Evolutionary conservation across 345 rosid species (phyloP), one percentile per base, ranked within the genome.

Genomic region (Arabidopsis arenosa): DNA sequence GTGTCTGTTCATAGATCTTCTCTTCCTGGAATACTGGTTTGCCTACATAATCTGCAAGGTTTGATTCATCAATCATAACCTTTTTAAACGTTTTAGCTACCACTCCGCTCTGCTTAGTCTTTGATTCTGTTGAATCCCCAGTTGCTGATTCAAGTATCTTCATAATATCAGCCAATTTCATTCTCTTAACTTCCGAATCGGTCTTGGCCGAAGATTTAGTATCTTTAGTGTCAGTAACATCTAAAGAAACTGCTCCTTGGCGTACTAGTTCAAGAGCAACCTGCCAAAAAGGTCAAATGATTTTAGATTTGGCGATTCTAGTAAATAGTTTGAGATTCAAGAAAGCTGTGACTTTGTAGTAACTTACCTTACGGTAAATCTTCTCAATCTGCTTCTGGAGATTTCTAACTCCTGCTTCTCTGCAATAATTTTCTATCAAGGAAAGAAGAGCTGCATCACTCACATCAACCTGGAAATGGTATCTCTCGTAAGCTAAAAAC

Each of bases 321-420:
- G 60, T 39, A 35, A 49, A 9, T 21, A 45, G 7, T 35, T 21
- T 45, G 58, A 28, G 32, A 28, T 28, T 28, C 32, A 28, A 28
- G 28, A 37, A 49, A 49, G 11, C 14, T 63, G 9, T 32, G 41
- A 67, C 7, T 28, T 9, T 51, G 54, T n/a, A 36, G 32, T 0
- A 52, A 39, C 54, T 37, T 73, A 88, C 98, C 96, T 90, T 93
- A 40, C 97, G 98, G 70, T 89, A 89, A 28, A 93, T 91, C 86
- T 93, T 93, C 69, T 89, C 97, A 73, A 89, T 91, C 0, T 91
- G 91, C 78, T 93, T 91, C 63, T 89, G 98, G 76, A 93, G 96
- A 87, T 91, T 91, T 68, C 98, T 65, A 60, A 93, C 97, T 63
- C 98, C 98, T 28, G 92, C 92, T 85, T 93, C 97, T 85, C 96